Evolutionary conservation across 768 basidiomycete species (phyloP).

Genomic region (Dioszegia aurantiaca): DNA sequence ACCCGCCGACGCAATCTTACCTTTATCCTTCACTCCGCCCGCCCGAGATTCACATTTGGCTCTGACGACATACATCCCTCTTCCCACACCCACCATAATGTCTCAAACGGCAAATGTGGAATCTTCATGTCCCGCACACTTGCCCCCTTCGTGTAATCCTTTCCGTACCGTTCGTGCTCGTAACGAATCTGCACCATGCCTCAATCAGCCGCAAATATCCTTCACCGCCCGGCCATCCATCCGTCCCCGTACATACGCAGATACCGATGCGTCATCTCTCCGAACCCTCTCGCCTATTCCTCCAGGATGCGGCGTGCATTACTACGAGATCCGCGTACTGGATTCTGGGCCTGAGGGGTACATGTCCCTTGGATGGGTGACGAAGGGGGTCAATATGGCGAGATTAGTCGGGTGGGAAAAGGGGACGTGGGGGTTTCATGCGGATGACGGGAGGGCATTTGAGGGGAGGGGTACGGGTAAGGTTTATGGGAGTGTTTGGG

Average conservation of each 20-base stretch:
- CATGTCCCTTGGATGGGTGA: conserved; percentile 56
- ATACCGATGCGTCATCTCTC: conserved; percentile 80
- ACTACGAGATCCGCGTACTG: conserved; percentile 84
- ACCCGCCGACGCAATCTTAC: conserved; percentile 3
- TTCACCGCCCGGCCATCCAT: background rate
- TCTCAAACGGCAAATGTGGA: no score
- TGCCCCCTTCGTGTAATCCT: no score
- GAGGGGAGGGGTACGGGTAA: conserved; percentile 66
- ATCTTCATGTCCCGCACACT: no score
- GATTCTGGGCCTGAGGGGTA: conserved; percentile 74
- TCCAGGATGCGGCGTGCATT: conserved; percentile 83
- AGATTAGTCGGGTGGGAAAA: conserved; percentile 51
- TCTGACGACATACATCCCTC: background rate
- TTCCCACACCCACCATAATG: no score
- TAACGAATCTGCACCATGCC: conserved; percentile 9
- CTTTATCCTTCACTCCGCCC: conserved; percentile 15
- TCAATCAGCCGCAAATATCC: background rate
- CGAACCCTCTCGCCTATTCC: conserved; percentile 76
- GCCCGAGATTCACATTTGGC: conserved; percentile 5
- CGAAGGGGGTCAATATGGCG: conserved; percentile 24
- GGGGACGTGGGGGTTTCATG: conserved; percentile 50
- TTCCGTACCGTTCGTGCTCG: no score
- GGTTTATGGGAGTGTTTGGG: conserved; percentile 73
- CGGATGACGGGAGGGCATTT: conserved; percentile 58
- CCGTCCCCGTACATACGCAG: conserved; percentile 53